These are phyloP conservation scores for Rhododendron williamsianum DNA, from an alignment of 148 eudicot genomes.

Conservation along the genomic window DNA sequence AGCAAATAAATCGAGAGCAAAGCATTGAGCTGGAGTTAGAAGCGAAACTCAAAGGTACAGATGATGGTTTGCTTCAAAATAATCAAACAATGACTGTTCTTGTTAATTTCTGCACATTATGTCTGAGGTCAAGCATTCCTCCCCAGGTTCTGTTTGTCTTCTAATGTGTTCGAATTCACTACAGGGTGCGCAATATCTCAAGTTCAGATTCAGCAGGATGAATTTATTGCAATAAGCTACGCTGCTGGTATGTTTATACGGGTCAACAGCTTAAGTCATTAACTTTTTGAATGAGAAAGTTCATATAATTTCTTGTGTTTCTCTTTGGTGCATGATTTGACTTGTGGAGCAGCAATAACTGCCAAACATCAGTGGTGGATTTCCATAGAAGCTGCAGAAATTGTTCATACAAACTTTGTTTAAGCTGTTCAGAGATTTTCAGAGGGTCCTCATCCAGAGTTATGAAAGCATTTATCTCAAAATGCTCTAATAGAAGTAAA, in stretches of 20 bases:
- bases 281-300: neutral
- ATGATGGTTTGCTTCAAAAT: neutral
- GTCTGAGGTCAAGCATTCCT: neutral
- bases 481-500: conserved; percentile 20
- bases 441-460: conserved; percentile 25
- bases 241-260: conserved; percentile 53
- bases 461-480: conserved; percentile 13
- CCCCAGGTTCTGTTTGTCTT: conserved; percentile 5
- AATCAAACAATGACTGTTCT: neutral
- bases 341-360: conserved; percentile 56
- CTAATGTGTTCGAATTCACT: conserved; percentile 16
- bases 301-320: conserved; percentile 12
- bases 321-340: conserved; percentile 15
- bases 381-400: conserved; percentile 78
- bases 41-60: conserved; percentile 64
- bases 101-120: neutral
- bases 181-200: conserved; percentile 55
- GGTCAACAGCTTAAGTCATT: neutral
- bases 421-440: conserved; percentile 55
- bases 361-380: conserved; percentile 68
- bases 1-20: conserved; percentile 54
- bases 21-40: conserved; percentile 54
- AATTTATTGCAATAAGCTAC: conserved; percentile 33
- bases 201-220: conserved; percentile 57
- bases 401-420: conserved; percentile 81